phyloP scores from a whole-genome alignment of 23 red algal species.

The Agarophyton chilense region DNA sequence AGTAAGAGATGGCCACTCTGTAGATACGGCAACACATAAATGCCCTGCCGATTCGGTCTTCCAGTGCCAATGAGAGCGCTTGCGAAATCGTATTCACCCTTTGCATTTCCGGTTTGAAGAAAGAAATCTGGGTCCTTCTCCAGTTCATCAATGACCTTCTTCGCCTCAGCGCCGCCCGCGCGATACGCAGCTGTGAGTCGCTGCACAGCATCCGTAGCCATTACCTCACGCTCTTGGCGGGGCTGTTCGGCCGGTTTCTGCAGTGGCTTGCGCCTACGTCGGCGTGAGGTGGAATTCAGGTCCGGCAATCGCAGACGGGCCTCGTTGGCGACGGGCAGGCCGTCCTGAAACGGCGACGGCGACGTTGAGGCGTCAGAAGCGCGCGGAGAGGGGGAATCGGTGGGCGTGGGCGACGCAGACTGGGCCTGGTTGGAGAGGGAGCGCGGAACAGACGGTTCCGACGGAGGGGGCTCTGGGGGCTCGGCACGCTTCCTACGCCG shows the following conservation, averaged over 20 bases:
- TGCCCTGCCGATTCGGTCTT: slow-evolving; percentile 68
- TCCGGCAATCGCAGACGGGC: slow-evolving; percentile 16
- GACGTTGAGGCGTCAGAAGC: background rate
- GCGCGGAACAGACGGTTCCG: too few relatives aligned
- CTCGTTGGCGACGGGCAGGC: slow-evolving; percentile 18
- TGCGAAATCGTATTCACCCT: slow-evolving; percentile 69
- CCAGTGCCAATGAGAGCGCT: slow-evolving; percentile 78
- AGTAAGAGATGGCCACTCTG: slow-evolving; percentile 78
- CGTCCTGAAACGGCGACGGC: background rate
- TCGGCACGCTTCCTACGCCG: background rate
- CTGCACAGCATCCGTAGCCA: slow-evolving; percentile 20
- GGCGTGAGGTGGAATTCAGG: background rate
- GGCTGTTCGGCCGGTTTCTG: slow-evolving; percentile 1
- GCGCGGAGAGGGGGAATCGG: background rate
- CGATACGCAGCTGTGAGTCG: slow-evolving; percentile 37
- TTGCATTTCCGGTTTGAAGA: slow-evolving; percentile 47
- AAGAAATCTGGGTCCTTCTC: slow-evolving; percentile 71
- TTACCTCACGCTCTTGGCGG: background rate
- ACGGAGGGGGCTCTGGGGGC: background rate
- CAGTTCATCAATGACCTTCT: slow-evolving; percentile 50
- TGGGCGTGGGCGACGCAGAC: background rate
- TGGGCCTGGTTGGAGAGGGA: too few relatives aligned
- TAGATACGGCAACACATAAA: slow-evolving; percentile 79
- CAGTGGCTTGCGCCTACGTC: slow-evolving; percentile 23
- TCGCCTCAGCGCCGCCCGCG: background rate